A percentile compares a stretch with the other conserved stretches of the same genome.
phyloP scores from a whole-genome alignment of 1,284 basidiomycete species.

The Apiotrichum veenhuisii region DNA sequence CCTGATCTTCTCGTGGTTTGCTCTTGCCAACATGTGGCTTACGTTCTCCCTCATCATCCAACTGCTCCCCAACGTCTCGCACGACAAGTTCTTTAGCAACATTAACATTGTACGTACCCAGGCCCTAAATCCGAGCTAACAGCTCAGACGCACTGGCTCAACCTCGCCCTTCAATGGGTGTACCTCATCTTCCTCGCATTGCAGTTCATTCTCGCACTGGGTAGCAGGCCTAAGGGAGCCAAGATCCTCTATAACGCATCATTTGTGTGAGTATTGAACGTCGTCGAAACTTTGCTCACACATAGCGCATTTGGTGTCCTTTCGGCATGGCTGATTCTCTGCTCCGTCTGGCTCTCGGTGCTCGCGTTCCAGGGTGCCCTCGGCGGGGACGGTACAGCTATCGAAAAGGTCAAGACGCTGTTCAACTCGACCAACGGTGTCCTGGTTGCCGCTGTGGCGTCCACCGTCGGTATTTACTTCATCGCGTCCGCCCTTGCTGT shows the following conservation, averaged over 20 bases:
- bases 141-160: too few relatives aligned
- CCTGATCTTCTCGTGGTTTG: slow-evolving; percentile 88
- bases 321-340: slow-evolving; percentile 73
- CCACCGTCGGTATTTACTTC: slow-evolving; percentile 85
- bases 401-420: slow-evolving; percentile 60
- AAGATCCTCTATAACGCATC: slow-evolving; percentile 38
- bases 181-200: slow-evolving; percentile 81
- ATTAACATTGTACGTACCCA: slow-evolving; percentile 60
- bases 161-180: slow-evolving; percentile 63
- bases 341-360: slow-evolving; percentile 77
- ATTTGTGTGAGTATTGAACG: slow-evolving; percentile 51
- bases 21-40: slow-evolving; percentile 61
- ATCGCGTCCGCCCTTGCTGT: slow-evolving; percentile 85
- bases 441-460: slow-evolving; percentile 79
- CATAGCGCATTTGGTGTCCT: slow-evolving; percentile 72
- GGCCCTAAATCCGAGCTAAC: too few relatives aligned
- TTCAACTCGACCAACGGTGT: slow-evolving; percentile 74
- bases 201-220: slow-evolving; percentile 86
- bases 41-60: too few relatives aligned
- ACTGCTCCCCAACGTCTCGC: neutral
- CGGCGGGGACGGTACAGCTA: slow-evolving; percentile 28
- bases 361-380: slow-evolving; percentile 68
- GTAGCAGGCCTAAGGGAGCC: slow-evolving; percentile 81
- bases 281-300: slow-evolving; percentile 62
- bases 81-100: slow-evolving; percentile 49